Percentiles rank a stretch among this genome's conserved stretches.
These are phyloP conservation scores for Hymenotorrendiella dingleyae DNA, from an alignment of 2,329 filamentous ascomycete species.

Conservation along the genomic window DNA sequence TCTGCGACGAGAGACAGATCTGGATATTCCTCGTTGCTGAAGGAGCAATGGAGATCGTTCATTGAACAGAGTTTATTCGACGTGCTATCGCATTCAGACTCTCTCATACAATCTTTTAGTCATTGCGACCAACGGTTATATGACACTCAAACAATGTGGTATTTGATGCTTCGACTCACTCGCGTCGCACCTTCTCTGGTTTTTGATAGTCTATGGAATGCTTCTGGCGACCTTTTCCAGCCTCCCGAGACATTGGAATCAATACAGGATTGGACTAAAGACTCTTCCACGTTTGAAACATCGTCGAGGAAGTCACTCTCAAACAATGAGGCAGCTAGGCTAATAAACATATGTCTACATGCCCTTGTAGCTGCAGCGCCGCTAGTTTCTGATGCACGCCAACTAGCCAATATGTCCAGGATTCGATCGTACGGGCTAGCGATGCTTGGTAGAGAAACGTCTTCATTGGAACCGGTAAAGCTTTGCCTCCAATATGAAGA, in stretches of 20 bases:
- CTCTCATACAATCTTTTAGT: conserved; percentile 52
- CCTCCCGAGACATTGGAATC: conserved; percentile 35
- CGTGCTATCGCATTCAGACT: conserved; percentile 52
- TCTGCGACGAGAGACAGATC: neutral
- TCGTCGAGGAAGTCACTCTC: conserved; percentile 16
- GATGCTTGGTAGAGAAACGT: conserved; percentile 40
- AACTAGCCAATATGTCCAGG: conserved; percentile 53
- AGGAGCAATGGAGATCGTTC: conserved; percentile 50
- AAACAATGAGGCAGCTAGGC: conserved; percentile 24
- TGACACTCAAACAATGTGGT: conserved; percentile 58
- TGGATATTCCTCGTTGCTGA: conserved; percentile 5
- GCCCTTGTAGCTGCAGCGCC: conserved; percentile 55
- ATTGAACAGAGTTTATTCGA: conserved; percentile 60
- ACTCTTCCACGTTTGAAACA: conserved; percentile 4
- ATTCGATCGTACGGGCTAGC: conserved; percentile 40
- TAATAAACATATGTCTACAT: conserved; percentile 52
- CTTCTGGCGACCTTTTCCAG: conserved; percentile 51
- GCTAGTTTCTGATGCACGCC: conserved; percentile 21
- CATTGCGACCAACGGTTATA: conserved; percentile 42
- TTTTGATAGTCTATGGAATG: conserved; percentile 60
- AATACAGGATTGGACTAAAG: conserved; percentile 22
- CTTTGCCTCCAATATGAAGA: conserved; percentile 58
- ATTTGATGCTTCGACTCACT: conserved; percentile 55
- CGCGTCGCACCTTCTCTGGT: conserved; percentile 52
- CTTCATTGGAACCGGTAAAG: conserved; percentile 41